Percentiles rank a stretch among this genome's conserved stretches.
Conservation (phyloP, 129 eudicot genomes). For the Gnaphalium uliginosum region DNA sequence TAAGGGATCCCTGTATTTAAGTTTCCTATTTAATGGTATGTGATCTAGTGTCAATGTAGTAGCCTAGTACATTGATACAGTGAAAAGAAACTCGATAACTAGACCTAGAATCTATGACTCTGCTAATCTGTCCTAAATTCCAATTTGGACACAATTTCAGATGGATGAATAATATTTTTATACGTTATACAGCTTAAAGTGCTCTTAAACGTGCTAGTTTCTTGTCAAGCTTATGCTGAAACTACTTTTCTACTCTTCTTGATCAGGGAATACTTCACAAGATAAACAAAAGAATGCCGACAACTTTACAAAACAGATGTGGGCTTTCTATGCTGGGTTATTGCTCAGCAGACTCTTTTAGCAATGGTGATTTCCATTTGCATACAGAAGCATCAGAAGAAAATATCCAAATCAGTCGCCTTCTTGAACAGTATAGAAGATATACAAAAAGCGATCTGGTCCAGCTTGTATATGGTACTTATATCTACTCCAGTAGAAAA, state of each 20-base stretch:
- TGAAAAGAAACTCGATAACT: neutral
- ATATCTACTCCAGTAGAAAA: constrained; percentile 30
- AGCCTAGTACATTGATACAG: neutral
- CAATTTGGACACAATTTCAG: neutral
- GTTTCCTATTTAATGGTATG: constrained; percentile 9
- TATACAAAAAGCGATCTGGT: constrained; percentile 38
- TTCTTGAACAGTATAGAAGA: constrained; percentile 30
- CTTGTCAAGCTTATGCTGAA: neutral
- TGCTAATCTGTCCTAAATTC: neutral
- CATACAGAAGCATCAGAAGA: constrained; percentile 22
- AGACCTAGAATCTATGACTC: neutral
- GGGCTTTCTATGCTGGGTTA: constrained; percentile 60
- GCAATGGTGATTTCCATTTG: constrained; percentile 43
- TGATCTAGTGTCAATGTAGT: constrained; percentile 12
- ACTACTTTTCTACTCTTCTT: constrained; percentile 11
- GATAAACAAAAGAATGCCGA: constrained; percentile 66
- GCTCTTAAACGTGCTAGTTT: neutral
- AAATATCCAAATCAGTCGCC: constrained; percentile 3
- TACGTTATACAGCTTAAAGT: constrained; percentile 3
- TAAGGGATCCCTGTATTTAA: neutral
- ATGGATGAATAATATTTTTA: neutral
- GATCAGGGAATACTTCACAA: constrained; percentile 54
- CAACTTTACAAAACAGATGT: constrained; percentile 58
- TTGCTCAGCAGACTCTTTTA: constrained; percentile 38
- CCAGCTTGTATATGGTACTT: constrained; percentile 42